Base-by-base conservation (phyloP, 495 filamentous ascomycete genomes). In the Aspergillus panamensis region DNA sequence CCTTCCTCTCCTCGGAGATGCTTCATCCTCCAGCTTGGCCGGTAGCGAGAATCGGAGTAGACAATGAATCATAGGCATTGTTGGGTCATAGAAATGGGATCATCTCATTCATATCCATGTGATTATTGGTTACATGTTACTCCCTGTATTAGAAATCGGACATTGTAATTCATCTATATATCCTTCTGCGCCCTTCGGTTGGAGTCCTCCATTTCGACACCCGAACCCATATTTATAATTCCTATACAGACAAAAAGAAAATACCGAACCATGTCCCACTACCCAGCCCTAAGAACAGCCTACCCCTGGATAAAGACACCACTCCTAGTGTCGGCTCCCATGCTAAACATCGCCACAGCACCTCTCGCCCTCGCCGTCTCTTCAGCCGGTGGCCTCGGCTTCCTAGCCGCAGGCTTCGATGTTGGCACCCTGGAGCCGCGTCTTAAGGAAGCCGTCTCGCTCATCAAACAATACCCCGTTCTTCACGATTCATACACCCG, bases 311-410 rank as follows among this genome's bases (percentile, higher is more conserved):
- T 59, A 52, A 54, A 63, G 37, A 44, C 53, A 3, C 87, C 88
- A 3, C 69, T 90, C 37, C 75, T 92, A 29, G 70, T 79, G 44
- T 69, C 71, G 19, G 87, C 86, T 1, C 88, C 88, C 3, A 90
- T 91, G 87, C 78, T 83, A 17, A 70, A 83, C 43, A 83, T 89
- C 55, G 73, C 87, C 12, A 77, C 80, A 8, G 72, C 82, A 8
- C 65, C 68, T 31, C 76, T 89, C 5, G 72, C 85, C 4, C 62
- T 76, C n/a, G 80, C 76, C 33, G 75, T 90, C 10, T 82, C 81
- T 19, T 76, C 75, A 58, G 87, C 88, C 14, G 83, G 84, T 6
- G 85, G 85, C 2, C 58, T 87, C 4, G 84, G 84, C 3, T 75
- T 73, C 45, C 48, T 73, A 33, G 67, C 65, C 4, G 69, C 56